Evolutionary conservation across 331 rosid genomes (phyloP), one percentile per base, ranked within the genome.

Genomic region (Quercus tomentella): DNA sequence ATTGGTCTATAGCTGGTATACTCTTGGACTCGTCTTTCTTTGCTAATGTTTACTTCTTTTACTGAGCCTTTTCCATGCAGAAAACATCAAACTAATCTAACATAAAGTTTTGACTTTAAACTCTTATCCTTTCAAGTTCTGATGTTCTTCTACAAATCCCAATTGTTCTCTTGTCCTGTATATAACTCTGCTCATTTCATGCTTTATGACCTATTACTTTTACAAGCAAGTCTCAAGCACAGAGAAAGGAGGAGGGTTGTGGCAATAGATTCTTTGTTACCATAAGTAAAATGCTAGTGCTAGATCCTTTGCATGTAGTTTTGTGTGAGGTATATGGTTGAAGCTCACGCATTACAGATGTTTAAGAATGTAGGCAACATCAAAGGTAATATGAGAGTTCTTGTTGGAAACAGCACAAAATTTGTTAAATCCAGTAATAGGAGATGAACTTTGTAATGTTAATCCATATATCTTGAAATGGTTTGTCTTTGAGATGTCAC

Each of bases 1-100:
- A 88, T 78, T 91, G 97, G 98, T 89, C 72, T 70, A 57, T 93
- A 82, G 92, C 98, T 54, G 97, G 98, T 93, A 91, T 82, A 75
- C 51, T 56, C 61, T 83, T 74, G 43, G 35, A 82, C 76, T 81
- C 76, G 45, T 81, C 41, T 73, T 74, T 45, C 65, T 45, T 83
- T 49, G 72, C 45, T 60, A 41, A 61, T 49, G 31, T 52, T 75
- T 63, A 30, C 9, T 58, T 21, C 25, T 78, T 15, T 25, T 22
- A 17, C 63, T 18, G 45, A 33, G 58, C 41, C 28, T 74, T 56
- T 67, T 77, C 43, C 70, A 6, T 67, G 35, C 17, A 45, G 67
- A 15, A 33, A 18, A 56, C 43, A 43, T 21, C 41, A 31, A 56
- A 20, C 56, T 28, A 31, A 4, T 4, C 6, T 31, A 31, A 31